These are phyloP conservation scores for Persicaria maculosa DNA, from an alignment of 148 eudicot genomes.

Conservation along the genomic window DNA sequence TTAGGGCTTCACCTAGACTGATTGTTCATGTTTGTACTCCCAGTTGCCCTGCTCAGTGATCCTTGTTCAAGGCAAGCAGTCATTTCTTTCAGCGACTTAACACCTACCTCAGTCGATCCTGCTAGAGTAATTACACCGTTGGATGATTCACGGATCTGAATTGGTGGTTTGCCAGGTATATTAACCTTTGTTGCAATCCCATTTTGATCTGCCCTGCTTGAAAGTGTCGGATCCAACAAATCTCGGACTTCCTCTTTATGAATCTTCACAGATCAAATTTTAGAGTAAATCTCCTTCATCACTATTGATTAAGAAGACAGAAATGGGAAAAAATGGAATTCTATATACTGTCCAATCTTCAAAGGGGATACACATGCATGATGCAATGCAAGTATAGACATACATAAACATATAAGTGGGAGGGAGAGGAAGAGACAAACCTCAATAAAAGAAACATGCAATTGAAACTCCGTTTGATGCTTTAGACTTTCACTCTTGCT, in stretches of 20 bases:
- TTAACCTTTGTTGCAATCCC: conserved; percentile 51
- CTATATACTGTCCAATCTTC: too few relatives aligned
- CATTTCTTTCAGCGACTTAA: conserved; percentile 87
- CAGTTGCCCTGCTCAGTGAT: conserved; percentile 90
- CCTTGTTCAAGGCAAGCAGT: conserved; percentile 93
- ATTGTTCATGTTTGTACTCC: conserved; percentile 98
- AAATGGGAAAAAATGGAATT: too few relatives aligned
- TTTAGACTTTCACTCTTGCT: conserved; percentile 70
- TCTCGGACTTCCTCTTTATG: conserved; percentile 97
- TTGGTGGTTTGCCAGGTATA: conserved; percentile 78
- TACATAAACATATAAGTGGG: background rate
- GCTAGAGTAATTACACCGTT: conserved; percentile 95
- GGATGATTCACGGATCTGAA: conserved; percentile 93
- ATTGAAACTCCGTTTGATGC: conserved; percentile 69
- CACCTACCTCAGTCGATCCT: conserved; percentile 86
- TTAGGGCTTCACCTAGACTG: conserved; percentile 60
- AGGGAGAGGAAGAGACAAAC: conserved; percentile 25
- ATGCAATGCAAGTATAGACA: too few relatives aligned
- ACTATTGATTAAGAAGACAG: too few relatives aligned
- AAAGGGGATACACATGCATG: too few relatives aligned
- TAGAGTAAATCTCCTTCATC: conserved; percentile 16
- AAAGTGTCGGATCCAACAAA: conserved; percentile 60
- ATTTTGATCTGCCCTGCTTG: conserved; percentile 62
- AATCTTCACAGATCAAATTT: conserved; percentile 47
- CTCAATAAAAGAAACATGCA: conserved; percentile 98